Percentiles rank a stretch among this genome's conserved stretches.
Evolutionary conservation across 208 protist genomes (phyloP).

Genomic region (Wallacemonas sp.): DNA sequence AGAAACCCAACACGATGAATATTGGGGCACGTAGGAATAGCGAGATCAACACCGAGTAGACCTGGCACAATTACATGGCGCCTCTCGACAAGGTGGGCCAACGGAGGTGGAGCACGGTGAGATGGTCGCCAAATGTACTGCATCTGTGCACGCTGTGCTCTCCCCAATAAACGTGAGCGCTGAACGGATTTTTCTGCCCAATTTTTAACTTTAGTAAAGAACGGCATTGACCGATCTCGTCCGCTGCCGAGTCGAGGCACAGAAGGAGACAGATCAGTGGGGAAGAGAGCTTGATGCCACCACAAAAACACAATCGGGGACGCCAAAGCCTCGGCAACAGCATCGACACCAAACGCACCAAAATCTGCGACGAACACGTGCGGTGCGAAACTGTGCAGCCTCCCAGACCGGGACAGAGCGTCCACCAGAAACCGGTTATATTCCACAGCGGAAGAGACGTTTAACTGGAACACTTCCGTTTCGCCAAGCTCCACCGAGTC

Average conservation of each 20-base stretch:
- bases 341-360: slow-evolving; percentile 17
- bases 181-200: neutral
- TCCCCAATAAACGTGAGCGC: neutral
- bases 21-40: slow-evolving; percentile 33
- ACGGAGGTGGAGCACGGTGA: neutral
- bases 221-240: neutral
- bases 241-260: neutral
- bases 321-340: slow-evolving; percentile 11
- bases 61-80: slow-evolving; percentile 40
- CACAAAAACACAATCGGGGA: slow-evolving; percentile 29
- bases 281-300: slow-evolving; percentile 14
- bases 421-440: slow-evolving; percentile 10
- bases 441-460: neutral
- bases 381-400: slow-evolving; percentile 8
- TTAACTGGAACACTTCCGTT: slow-evolving; percentile 7
- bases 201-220: neutral
- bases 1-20: slow-evolving; percentile 51
- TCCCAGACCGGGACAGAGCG: neutral
- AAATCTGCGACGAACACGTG: slow-evolving; percentile 30
- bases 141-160: neutral
- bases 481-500: neutral
- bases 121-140: neutral
- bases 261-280: slow-evolving; percentile 13
- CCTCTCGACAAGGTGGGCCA: neutral
- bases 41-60: slow-evolving; percentile 39